These are phyloP conservation scores for Zasmidium angulare DNA, from an alignment of 2,329 filamentous ascomycete genomes.

Conservation along the genomic window DNA sequence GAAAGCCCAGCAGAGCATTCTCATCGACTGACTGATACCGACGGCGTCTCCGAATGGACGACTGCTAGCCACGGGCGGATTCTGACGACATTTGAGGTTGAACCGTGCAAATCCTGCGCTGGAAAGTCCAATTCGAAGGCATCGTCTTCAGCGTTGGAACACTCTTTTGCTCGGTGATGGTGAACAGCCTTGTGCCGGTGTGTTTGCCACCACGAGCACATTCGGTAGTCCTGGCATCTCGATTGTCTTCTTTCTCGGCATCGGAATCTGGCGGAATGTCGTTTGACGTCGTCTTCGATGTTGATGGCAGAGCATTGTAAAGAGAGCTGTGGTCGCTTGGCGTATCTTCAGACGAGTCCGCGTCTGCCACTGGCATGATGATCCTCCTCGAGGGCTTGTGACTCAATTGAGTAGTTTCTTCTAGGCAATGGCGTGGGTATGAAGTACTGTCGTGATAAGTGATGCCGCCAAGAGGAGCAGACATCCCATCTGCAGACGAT, in stretches of 20 bases:
- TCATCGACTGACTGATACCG: constrained; percentile 26
- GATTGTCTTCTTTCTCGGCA: not conserved
- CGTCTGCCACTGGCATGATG: not conserved
- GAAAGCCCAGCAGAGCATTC: constrained; percentile 9
- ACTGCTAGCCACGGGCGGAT: not conserved
- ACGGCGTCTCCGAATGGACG: not conserved
- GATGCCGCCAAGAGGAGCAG: not conserved
- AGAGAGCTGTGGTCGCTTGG: constrained; percentile 27
- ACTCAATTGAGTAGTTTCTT: not conserved
- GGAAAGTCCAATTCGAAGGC: constrained; percentile 28
- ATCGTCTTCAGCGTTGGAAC: constrained; percentile 41
- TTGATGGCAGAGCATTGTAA: constrained; percentile 17
- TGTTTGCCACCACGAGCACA: not conserved
- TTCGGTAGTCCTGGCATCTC: not conserved
- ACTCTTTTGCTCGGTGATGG: constrained; percentile 46
- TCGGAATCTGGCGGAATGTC: not conserved
- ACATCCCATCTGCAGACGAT: not conserved
- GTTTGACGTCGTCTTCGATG: not conserved
- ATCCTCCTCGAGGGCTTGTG: constrained; percentile 2
- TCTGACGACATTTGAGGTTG: constrained; percentile 15
- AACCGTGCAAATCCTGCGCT: constrained; percentile 20
- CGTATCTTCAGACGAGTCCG: constrained; percentile 21
- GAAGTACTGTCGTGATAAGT: not conserved
- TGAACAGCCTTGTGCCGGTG: constrained; percentile 40
- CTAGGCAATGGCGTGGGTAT: not conserved